These are phyloP conservation scores for Monosporascus sp. DNA, from an alignment of 2,329 filamentous ascomycete species.

Conservation along the genomic window DNA sequence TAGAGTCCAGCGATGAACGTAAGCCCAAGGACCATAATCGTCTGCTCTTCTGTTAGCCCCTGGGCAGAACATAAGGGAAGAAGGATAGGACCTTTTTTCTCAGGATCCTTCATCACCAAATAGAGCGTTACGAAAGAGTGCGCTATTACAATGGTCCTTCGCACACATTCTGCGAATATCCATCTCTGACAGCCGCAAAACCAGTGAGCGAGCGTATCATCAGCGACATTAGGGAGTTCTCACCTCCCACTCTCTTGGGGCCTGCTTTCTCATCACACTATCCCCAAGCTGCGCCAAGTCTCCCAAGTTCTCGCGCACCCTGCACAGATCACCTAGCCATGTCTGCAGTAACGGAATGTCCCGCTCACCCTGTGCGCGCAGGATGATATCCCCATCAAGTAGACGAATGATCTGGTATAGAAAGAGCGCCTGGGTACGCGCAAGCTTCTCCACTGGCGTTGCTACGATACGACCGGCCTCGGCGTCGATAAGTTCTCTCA, in stretches of 20 bases:
- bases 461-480: conserved; percentile 4
- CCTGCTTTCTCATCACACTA: conserved; percentile 1
- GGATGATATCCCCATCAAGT: too few relatives aligned
- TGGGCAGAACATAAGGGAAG: neutral
- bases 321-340: too few relatives aligned
- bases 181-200: conserved; percentile 18
- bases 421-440: conserved; percentile 12
- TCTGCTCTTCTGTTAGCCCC: conserved; percentile 9
- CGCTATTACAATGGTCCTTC: conserved; percentile 27
- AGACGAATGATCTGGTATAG: too few relatives aligned
- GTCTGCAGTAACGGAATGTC: too few relatives aligned
- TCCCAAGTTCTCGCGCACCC: conserved; percentile 22
- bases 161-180: conserved; percentile 29
- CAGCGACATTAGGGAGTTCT: neutral
- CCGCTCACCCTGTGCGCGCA: too few relatives aligned
- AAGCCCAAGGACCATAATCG: conserved; percentile 15
- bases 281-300: conserved; percentile 7
- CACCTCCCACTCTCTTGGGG: conserved; percentile 22
- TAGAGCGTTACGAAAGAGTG: conserved; percentile 23
- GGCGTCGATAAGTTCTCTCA: conserved; percentile 14
- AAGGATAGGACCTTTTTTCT: conserved; percentile 1
- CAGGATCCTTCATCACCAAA: conserved; percentile 19
- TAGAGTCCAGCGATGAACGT: conserved; percentile 27
- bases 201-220: neutral
- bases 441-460: conserved; percentile 19